Evolutionary conservation across 1,284 basidiomycete species (phyloP), one percentile per base, ranked within the genome.

Genomic region (Peniophora sp.): DNA sequence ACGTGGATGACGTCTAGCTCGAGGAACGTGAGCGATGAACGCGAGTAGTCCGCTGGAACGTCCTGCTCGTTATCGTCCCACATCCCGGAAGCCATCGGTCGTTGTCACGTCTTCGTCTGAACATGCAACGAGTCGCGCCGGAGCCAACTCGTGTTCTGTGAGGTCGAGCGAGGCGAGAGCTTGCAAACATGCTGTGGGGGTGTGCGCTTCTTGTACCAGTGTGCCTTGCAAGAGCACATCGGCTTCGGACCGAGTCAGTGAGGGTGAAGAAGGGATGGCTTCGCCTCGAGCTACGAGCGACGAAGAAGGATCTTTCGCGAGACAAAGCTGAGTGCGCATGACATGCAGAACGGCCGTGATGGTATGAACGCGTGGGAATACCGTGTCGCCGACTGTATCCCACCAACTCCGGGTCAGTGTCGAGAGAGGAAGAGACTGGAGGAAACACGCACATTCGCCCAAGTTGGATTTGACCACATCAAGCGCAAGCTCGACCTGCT

Each of bases 11-110:
- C 85, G 0, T 87, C 78, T 61, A 98, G 91, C 24, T 80, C 89
- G 22, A 98, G 75, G 61, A 84, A 90, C 0, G 68, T 65, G 10
- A 92, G 64, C 15, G 98, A 69, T 42, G 77, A 71, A 2, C 66
- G 64, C 1, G 92, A 68, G 65, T 85, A 97, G 3, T 66, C 68
- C 58, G 91, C 88, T 0, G 90, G 82, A 5, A 97, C 82, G 61
- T 98, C 93, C 35, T 98, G 68, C 11, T 91, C 95, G 59, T 99
- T 99, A 60, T 99, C 97, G 52, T 97, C 94, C 96, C 95, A 99
- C 11, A 94, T 67, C 59, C 87, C 83, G 24, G 74, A 72, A 6
- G 95, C 95, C 37, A 71, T 43, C 86, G 76, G 0, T 85, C 84
- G 57, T 97, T 97, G 62, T 96, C 91, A 58, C 91, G 63, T 99